Evolutionary conservation across 2,329 filamentous ascomycete genomes (phyloP).

Genomic region (Triangularia setosa): DNA sequence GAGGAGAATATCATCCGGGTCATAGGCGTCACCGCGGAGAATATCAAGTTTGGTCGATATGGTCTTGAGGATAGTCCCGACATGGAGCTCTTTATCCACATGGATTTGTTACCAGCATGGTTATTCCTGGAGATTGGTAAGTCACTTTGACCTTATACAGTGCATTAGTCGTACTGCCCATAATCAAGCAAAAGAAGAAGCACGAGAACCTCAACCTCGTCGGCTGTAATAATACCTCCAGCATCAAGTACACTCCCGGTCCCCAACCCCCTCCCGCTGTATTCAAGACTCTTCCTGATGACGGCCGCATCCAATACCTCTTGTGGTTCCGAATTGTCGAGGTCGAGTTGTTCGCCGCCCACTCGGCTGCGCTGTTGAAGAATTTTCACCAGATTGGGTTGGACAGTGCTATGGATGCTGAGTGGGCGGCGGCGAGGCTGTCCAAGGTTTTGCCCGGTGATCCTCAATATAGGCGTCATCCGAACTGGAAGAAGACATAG

Average conservation of each 20-base stretch:
- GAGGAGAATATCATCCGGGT: not conserved
- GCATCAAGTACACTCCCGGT: slow-evolving; percentile 8
- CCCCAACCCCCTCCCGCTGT: slow-evolving; percentile 2
- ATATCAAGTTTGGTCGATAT: slow-evolving; percentile 5
- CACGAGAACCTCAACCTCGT: not conserved
- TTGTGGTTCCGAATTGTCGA: slow-evolving; percentile 11
- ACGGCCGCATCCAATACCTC: slow-evolving; percentile 3
- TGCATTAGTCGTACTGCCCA: not conserved
- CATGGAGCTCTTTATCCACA: slow-evolving; percentile 4
- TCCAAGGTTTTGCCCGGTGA: not conserved
- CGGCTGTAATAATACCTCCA: slow-evolving; percentile 5
- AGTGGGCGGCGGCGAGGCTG: not conserved
- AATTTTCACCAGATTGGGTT: not conserved
- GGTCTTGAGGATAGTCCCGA: slow-evolving; percentile 14
- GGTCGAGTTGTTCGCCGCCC: slow-evolving; percentile 12
- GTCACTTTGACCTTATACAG: not conserved
- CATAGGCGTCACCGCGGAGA: not conserved
- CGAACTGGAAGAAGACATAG: not conserved
- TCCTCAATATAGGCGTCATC: not conserved
- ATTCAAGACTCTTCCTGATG: not conserved
- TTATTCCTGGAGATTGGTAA: slow-evolving; percentile 9
- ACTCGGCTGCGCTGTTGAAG: slow-evolving; percentile 3
- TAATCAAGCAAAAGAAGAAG: not conserved
- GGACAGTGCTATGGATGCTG: not conserved
- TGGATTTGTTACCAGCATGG: not conserved